Evolutionary conservation across 2,329 filamentous ascomycete genomes (phyloP).

Genomic region (Periconia sp.): DNA sequence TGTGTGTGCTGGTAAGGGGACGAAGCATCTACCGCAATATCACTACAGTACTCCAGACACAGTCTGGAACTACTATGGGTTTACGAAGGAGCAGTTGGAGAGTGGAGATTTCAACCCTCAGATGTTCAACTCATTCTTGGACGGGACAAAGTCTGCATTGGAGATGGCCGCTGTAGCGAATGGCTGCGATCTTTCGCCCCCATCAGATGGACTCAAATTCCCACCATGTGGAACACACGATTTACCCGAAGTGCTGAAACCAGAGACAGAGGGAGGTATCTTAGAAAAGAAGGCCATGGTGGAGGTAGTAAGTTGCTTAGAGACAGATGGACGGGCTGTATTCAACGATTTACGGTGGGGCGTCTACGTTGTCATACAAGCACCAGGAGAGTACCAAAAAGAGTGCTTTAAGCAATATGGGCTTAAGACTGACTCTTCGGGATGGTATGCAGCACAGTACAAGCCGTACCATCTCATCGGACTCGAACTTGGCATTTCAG

Average conservation of each 20-base stretch:
- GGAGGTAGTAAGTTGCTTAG: constrained; percentile 54
- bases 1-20: constrained; percentile 55
- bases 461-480: constrained; percentile 58
- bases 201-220: constrained; percentile 50
- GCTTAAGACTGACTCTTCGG: constrained; percentile 51
- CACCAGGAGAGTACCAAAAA: constrained; percentile 49
- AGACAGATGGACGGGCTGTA: constrained; percentile 50
- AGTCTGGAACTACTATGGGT: constrained; percentile 56
- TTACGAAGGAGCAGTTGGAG: constrained; percentile 52
- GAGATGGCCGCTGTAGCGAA: constrained; percentile 58
- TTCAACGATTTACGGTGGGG: constrained; percentile 52
- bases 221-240: constrained; percentile 54
- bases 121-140: constrained; percentile 58
- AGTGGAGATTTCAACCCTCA: constrained; percentile 54
- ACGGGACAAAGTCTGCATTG: constrained; percentile 56
- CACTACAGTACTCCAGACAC: constrained; percentile 56
- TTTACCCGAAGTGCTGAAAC: constrained; percentile 50
- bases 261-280: constrained; percentile 50
- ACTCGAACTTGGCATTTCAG: constrained; percentile 53
- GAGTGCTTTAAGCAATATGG: constrained; percentile 55
- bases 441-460: constrained; percentile 53
- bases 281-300: constrained; percentile 51
- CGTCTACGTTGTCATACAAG: constrained; percentile 55
- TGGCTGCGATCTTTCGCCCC: constrained; percentile 51
- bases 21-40: constrained; percentile 55